phyloP scores from a whole-genome alignment of 1,284 basidiomycete species.

The Cryptococcus hybrid region DNA sequence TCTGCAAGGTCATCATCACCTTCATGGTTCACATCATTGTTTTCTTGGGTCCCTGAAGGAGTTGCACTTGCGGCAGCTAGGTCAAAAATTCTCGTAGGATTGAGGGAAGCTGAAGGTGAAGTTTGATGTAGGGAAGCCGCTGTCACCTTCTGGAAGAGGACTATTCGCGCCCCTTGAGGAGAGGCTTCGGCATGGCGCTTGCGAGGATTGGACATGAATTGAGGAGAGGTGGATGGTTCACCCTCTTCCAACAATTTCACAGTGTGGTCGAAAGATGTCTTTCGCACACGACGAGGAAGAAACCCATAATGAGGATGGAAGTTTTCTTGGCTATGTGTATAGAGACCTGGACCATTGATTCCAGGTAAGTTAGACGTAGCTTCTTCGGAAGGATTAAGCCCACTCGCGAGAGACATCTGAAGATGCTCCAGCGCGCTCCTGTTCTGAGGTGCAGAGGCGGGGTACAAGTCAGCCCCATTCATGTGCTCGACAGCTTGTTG shows the following conservation, averaged over 20 bases:
- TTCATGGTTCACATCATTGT: background rate
- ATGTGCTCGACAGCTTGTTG: constrained; percentile 8
- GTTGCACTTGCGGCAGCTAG: constrained; percentile 35
- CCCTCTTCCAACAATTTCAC: constrained; percentile 51
- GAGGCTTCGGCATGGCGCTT: constrained; percentile 48
- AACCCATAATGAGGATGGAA: constrained; percentile 57
- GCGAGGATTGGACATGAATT: constrained; percentile 22
- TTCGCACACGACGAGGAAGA: constrained; percentile 72
- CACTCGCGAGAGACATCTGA: constrained; percentile 15
- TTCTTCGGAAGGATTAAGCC: constrained; percentile 10
- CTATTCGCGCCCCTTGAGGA: constrained; percentile 30
- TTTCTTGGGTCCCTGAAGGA: constrained; percentile 20
- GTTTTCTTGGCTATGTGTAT: constrained; percentile 45
- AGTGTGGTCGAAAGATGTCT: constrained; percentile 90
- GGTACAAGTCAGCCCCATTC: constrained; percentile 20
- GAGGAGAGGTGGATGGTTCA: constrained; percentile 11
- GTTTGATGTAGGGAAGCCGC: constrained; percentile 63
- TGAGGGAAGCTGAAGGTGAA: constrained; percentile 68
- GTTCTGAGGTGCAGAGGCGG: constrained; percentile 23
- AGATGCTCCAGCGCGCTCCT: constrained; percentile 14
- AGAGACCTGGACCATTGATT: constrained; percentile 47
- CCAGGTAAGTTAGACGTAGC: constrained; percentile 32
- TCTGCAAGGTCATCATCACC: constrained; percentile 12
- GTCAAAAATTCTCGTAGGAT: constrained; percentile 64
- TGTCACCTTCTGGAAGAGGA: constrained; percentile 32